phyloP scores from a whole-genome alignment of 1,284 basidiomycete genomes.

The Moesziomyces sp. region DNA sequence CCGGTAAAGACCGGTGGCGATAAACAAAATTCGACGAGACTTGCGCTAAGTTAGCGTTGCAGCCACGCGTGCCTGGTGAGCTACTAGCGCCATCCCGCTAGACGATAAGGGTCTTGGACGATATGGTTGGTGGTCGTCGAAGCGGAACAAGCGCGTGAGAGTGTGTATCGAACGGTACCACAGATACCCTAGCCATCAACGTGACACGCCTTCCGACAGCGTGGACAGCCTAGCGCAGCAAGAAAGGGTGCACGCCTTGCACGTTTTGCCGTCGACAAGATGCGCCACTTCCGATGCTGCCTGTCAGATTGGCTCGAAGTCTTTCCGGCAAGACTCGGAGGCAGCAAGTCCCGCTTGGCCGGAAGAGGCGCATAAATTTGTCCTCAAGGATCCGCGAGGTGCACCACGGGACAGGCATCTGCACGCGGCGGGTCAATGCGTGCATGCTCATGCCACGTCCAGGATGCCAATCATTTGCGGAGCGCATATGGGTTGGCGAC shows the following conservation, averaged over 20 bases:
- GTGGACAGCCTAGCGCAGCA: neutral
- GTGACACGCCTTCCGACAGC: neutral
- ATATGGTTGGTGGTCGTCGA: too few relatives aligned
- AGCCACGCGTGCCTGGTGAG: neutral
- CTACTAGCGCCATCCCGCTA: neutral
- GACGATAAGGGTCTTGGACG: neutral
- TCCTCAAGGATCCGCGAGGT: neutral
- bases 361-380: neutral
- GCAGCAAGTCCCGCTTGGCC: neutral
- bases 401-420: neutral
- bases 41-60: neutral
- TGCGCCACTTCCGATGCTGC: neutral
- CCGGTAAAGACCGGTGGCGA: neutral
- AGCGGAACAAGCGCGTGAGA: too few relatives aligned
- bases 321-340: neutral
- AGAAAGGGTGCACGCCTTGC: neutral
- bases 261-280: neutral
- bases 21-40: neutral
- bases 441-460: neutral
- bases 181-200: neutral
- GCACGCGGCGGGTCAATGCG: neutral
- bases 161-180: too few relatives aligned
- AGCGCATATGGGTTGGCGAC: too few relatives aligned
- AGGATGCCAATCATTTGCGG: too few relatives aligned
- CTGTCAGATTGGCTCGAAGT: too few relatives aligned